Percentiles rank a stretch among this genome's conserved stretches.
Evolutionary conservation across 2,329 filamentous ascomycete genomes (phyloP).

Genomic region (Cryphonectria naterciae): DNA sequence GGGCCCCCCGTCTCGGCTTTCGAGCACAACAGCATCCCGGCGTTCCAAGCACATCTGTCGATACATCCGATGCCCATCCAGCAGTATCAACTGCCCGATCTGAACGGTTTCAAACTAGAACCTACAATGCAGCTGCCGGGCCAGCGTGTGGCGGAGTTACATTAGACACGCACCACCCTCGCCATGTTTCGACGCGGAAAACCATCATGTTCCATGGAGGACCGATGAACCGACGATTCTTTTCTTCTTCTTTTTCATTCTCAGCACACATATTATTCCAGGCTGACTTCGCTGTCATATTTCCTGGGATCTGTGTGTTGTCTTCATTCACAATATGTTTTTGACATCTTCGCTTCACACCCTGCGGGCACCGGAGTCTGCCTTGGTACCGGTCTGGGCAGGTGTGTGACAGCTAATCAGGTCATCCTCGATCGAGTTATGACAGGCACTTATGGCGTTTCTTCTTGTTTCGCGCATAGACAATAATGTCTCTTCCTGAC

Average conservation of each 20-base stretch:
- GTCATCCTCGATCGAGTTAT: background rate
- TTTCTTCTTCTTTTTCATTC: background rate
- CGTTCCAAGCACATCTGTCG: slow-evolving; percentile 1
- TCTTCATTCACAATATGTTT: background rate
- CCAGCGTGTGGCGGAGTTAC: slow-evolving; percentile 5
- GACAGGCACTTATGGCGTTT: slow-evolving; percentile 1
- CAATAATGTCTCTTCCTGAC: background rate
- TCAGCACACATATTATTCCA: background rate
- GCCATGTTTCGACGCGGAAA: background rate
- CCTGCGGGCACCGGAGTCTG: background rate
- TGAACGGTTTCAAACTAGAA: slow-evolving; percentile 5
- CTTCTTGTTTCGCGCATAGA: slow-evolving; percentile 3
- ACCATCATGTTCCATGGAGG: background rate
- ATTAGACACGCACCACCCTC: background rate
- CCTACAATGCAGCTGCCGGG: background rate
- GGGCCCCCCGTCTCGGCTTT: slow-evolving; percentile 12
- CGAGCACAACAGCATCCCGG: slow-evolving; percentile 8
- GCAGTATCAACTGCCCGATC: slow-evolving; percentile 9
- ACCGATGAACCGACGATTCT: background rate
- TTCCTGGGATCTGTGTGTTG: background rate
- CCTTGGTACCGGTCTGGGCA: background rate
- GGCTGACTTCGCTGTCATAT: background rate
- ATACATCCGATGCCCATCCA: slow-evolving; percentile 10
- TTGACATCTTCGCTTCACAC: background rate
- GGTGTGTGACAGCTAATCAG: background rate